A percentile compares a stretch with the other conserved stretches of the same genome.
Evolutionary conservation across 208 protist species (phyloP).

Genomic region (Acanthamoeba sp.): DNA sequence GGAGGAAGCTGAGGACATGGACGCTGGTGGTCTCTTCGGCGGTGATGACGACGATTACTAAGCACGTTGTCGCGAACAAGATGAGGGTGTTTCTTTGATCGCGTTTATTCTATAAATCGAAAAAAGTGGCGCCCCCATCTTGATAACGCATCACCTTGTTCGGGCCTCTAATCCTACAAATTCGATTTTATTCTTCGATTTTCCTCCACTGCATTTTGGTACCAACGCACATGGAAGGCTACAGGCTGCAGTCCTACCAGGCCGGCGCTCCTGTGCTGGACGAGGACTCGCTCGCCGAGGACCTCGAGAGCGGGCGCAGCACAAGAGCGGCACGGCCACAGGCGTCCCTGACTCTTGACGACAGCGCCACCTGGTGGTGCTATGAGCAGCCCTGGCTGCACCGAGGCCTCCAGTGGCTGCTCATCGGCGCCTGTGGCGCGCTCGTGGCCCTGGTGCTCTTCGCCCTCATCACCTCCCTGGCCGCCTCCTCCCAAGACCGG

Average conservation of each 20-base stretch:
- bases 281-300: not conserved
- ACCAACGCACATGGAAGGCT: not conserved
- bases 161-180: no score
- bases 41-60: constrained; percentile 48
- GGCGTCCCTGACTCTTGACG: not conserved
- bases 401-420: not conserved
- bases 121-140: not conserved
- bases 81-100: not conserved
- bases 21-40: constrained; percentile 57
- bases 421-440: not conserved
- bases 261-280: not conserved
- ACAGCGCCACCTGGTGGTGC: not conserved
- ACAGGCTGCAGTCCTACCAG: not conserved
- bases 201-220: not conserved
- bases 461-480: not conserved
- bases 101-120: not conserved
- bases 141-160: no score
- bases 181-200: not conserved
- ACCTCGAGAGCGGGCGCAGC: not conserved
- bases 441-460: not conserved
- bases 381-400: not conserved
- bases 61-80: not conserved
- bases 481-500: not conserved
- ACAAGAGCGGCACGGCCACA: not conserved
- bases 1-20: constrained; percentile 65